A percentile compares a stretch with the other conserved stretches of the same genome.
These are phyloP conservation scores for Geotrichum klebahnii DNA, from an alignment of 1,139 yeast genomes.

Conservation along the genomic window DNA sequence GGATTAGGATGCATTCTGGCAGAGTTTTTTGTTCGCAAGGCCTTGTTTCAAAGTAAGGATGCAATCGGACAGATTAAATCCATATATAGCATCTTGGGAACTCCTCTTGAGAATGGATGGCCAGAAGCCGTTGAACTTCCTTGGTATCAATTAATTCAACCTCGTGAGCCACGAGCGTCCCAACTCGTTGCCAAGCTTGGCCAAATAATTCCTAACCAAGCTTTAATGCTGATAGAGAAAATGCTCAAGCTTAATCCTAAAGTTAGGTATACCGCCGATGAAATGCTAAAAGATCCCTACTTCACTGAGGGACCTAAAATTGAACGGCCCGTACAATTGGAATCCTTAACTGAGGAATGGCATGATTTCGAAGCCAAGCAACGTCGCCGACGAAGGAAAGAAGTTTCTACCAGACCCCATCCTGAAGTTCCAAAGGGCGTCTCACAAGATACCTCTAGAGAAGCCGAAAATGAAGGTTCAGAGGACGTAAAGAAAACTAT, in stretches of 20 bases:
- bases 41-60: slow-evolving; percentile 83
- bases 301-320: slow-evolving; percentile 67
- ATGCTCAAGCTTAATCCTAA: slow-evolving; percentile 67
- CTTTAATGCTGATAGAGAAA: slow-evolving; percentile 61
- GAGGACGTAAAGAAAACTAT: background rate
- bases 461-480: too few relatives aligned
- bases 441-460: too few relatives aligned
- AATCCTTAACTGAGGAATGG: slow-evolving; percentile 76
- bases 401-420: background rate
- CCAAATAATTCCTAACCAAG: slow-evolving; percentile 45
- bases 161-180: slow-evolving; percentile 47
- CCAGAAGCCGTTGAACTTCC: slow-evolving; percentile 72
- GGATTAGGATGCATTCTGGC: slow-evolving; percentile 89
- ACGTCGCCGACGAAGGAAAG: slow-evolving; percentile 52
- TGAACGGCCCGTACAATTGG: slow-evolving; percentile 51
- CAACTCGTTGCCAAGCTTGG: slow-evolving; percentile 42
- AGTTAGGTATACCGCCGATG: slow-evolving; percentile 56
- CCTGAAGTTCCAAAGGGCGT: background rate
- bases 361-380: slow-evolving; percentile 95
- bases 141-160: slow-evolving; percentile 85
- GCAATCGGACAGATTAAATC: slow-evolving; percentile 78
- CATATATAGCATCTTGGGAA: slow-evolving; percentile 80
- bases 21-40: slow-evolving; percentile 70
- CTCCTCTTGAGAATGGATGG: slow-evolving; percentile 75
- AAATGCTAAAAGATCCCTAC: slow-evolving; percentile 63